Conservation (phyloP, 805 yeast species). For the Metschnikowia cubensis region DNA sequence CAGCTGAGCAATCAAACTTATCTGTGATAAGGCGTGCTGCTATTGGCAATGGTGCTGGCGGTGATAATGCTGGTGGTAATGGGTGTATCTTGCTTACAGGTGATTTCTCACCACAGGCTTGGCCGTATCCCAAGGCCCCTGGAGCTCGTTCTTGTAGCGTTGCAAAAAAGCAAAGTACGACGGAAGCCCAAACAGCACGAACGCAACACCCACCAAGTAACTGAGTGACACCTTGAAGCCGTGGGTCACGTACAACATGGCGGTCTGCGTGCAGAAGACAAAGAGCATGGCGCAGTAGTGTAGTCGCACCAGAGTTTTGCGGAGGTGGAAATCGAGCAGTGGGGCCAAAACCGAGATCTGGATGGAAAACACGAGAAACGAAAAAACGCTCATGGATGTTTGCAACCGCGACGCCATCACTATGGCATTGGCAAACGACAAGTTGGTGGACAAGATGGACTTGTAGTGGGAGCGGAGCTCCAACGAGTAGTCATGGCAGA, state of each 20-base stretch:
- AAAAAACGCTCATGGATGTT: constrained; percentile 73
- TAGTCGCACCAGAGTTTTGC: constrained; percentile 32
- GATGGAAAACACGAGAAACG: constrained; percentile 72
- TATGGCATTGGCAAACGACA: constrained; percentile 80
- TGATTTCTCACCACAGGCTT: constrained; percentile 49
- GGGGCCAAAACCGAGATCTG: constrained; percentile 73
- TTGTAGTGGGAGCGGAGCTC: constrained; percentile 35
- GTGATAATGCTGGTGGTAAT: no score
- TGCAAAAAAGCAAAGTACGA: constrained; percentile 67
- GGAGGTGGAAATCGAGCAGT: constrained; percentile 56
- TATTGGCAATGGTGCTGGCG: background rate
- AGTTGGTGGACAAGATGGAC: constrained; percentile 72
- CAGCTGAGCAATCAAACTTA: no score
- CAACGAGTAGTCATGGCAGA: constrained; percentile 64
- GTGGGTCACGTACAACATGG: constrained; percentile 23
- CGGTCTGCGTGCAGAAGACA: constrained; percentile 24
- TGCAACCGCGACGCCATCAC: constrained; percentile 84
- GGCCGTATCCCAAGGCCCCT: constrained; percentile 94
- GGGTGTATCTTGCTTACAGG: background rate
- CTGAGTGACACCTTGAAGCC: constrained; percentile 43
- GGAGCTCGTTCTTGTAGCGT: constrained; percentile 76
- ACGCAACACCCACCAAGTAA: constrained; percentile 44
- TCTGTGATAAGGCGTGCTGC: no score
- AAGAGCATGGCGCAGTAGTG: constrained; percentile 24
- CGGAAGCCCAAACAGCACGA: constrained; percentile 51